Conservation (phyloP, 2,329 filamentous ascomycete species). For the Hypoxylon sp. region DNA sequence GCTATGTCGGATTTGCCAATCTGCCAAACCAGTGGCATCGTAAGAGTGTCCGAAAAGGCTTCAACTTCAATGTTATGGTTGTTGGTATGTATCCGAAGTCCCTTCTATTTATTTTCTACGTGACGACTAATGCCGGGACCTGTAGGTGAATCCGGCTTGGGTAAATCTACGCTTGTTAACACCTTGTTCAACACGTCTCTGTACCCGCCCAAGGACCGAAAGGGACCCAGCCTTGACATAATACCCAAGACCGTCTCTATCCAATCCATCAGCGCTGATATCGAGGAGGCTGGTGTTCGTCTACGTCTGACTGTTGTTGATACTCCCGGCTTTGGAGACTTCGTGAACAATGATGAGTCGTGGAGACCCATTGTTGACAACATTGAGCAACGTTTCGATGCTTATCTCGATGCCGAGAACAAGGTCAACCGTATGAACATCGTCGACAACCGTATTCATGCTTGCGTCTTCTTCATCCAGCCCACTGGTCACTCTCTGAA, state of each 20-base stretch:
- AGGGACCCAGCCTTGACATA: slow-evolving; percentile 96
- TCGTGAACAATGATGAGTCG: slow-evolving; percentile 99
- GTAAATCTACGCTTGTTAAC: slow-evolving; percentile 99
- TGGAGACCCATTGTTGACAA: slow-evolving; percentile 99
- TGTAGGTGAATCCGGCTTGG: slow-evolving; percentile 96
- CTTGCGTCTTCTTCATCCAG: slow-evolving; percentile 99
- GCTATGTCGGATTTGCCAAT: slow-evolving; percentile 99
- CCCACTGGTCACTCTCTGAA: slow-evolving; percentile 98
- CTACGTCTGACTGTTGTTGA: slow-evolving; percentile 97
- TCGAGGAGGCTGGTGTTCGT: slow-evolving; percentile 98
- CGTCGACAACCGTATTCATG: slow-evolving; percentile 98
- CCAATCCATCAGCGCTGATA: slow-evolving; percentile 94
- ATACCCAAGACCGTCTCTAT: slow-evolving; percentile 98
- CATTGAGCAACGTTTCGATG: slow-evolving; percentile 98
- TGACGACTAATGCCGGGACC: slow-evolving; percentile 30
- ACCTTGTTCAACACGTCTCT: slow-evolving; percentile 99
- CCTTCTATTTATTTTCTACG: background rate
- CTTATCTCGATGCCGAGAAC: slow-evolving; percentile 99
- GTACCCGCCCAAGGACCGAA: slow-evolving; percentile 98
- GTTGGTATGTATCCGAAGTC: slow-evolving; percentile 78
- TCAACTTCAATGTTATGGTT: slow-evolving; percentile 99
- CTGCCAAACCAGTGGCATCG: slow-evolving; percentile 99
- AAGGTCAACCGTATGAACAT: slow-evolving; percentile 99
- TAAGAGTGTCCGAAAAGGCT: slow-evolving; percentile 99
- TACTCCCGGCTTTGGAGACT: slow-evolving; percentile 97